Base-by-base conservation (phyloP, 75 land plant species). In the Picea sitchensis region DNA sequence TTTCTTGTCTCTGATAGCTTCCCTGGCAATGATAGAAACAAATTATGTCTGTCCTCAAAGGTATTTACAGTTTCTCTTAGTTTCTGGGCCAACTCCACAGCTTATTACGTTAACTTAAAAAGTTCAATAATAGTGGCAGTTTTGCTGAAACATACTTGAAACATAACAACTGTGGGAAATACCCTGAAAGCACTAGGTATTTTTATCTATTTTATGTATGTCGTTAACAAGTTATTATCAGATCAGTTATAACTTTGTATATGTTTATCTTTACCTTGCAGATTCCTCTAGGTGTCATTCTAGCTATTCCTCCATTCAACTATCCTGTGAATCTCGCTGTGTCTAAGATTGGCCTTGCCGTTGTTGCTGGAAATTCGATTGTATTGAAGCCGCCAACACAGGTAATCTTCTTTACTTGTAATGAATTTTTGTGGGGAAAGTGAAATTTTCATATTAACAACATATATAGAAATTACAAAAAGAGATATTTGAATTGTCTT, bases 371-470 rank as follows among this genome's bases (percentile, higher is more conserved):
- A 26, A 95, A 93, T 79, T 88, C 96, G 44, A 81, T 93, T 76
- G 91, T 95, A 20, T 88, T 95, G 73, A 95, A 95, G 88, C 98
- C 98, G 41, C 98, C 98, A 38, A 95, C 96, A 32, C 96, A 95
- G 95, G 95, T 95, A 82, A 3, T 44, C 31, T 44, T 51, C 17
- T 15, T 17, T 51, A 7, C 56, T 21, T 60, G 1, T 60, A 36
- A 36, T 36, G 38, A 36, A 36, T 36, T 36, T 36, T 36, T 36
- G 38, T 36, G 38, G 38, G 38, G 38, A 1, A 36, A 36, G 38
- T 36, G 38, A 36, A 36, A 36, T 36, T 36, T 36, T 36, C 38
- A 36, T 36, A 36, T 36, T 36, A 36, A 36, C 38, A 36, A 36
- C 38, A 36, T 36, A 36, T 36, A 36, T 36, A 36, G 38, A 36